phyloP scores from a whole-genome alignment of 768 basidiomycete genomes.

The Clitopilus hobsonii region DNA sequence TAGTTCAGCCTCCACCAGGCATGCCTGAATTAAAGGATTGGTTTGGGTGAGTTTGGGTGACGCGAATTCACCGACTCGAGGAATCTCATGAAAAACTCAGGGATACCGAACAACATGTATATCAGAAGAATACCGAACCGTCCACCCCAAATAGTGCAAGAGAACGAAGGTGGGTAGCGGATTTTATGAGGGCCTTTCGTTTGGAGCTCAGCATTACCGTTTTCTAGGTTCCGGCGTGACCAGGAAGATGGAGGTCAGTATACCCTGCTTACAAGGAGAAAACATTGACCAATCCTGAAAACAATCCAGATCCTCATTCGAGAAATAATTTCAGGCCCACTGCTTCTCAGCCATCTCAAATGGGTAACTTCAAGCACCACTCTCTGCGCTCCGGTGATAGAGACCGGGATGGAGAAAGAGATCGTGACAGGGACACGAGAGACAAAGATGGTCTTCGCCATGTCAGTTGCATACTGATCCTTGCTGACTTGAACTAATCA shows the following conservation, averaged over 20 bases:
- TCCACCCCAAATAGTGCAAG: slow-evolving; percentile 46
- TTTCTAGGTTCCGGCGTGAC: slow-evolving; percentile 68
- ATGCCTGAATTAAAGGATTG: slow-evolving; percentile 85
- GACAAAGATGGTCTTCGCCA: slow-evolving; percentile 75
- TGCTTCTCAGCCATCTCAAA: slow-evolving; percentile 80
- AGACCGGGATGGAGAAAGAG: slow-evolving; percentile 46
- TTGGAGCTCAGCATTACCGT: slow-evolving; percentile 9
- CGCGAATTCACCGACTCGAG: slow-evolving; percentile 12
- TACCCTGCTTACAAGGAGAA: slow-evolving; percentile 1
- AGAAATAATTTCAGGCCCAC: slow-evolving; percentile 70
- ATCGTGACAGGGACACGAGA: slow-evolving; percentile 54
- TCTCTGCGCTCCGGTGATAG: slow-evolving; percentile 68
- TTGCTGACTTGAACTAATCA: slow-evolving; percentile 8
- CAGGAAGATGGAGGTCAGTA: slow-evolving; percentile 65
- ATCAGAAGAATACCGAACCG: slow-evolving; percentile 71
- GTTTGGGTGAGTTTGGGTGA: slow-evolving; percentile 68
- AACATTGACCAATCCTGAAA: slow-evolving; percentile 6
- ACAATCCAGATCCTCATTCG: slow-evolving; percentile 39
- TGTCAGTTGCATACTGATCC: slow-evolving; percentile 35
- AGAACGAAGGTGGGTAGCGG: slow-evolving; percentile 57
- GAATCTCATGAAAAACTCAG: slow-evolving; percentile 25
- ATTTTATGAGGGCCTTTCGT: slow-evolving; percentile 3
- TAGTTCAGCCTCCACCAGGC: slow-evolving; percentile 62
- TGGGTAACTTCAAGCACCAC: slow-evolving; percentile 92
- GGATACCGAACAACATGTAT: slow-evolving; percentile 60